Base-by-base conservation (phyloP, 2,329 filamentous ascomycete species). In the Colletotrichum godetiae region DNA sequence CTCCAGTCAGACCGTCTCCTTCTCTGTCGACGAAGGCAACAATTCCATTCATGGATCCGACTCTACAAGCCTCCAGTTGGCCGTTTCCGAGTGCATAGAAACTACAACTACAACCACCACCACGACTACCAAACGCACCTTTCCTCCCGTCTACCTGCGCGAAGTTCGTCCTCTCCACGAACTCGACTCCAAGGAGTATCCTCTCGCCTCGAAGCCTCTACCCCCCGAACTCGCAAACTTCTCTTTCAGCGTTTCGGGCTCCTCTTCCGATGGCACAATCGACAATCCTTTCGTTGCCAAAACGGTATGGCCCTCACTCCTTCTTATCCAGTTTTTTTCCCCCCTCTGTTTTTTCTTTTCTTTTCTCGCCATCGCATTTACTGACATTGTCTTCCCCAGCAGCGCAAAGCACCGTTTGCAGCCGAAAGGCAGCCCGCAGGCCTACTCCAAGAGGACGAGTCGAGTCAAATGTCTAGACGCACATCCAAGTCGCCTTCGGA, bases 141-240 rank as follows among this genome's bases (percentile, higher is more conserved):
- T 97, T 76, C 95, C 96, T 59, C 95, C 95, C n/a, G 87, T 98
- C 71, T 87, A 94, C 68, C 91, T 98, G 76, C 92, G 91, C 76
- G 90, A 94, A 72, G 93, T 94, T 29, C 90, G 90, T 66, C 90
- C 91, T 64, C 88, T 95, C 42, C 86, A 89, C 72, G 89, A 92
- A 67, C 90, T 98, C 71, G 95, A 98, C 82, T 88, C 93, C 15
- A 97, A 97, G 81, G 91, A 97, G 78, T 99, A 97, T 81, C 97
- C 97, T 52, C 87, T 99, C 35, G 96, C 96, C 49, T 89, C 90
- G 75, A 92, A 94, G 62, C 93, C 94, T 1, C 97, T 95, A 1
- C 97, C 97, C 2, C 89, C 91, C 19, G 92, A 93, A 64, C 86
- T 99, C 73, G 91, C 91, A 75, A 92, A 91, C 69, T 93, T 98